Percentiles rank a stretch among this genome's conserved stretches.
These are phyloP conservation scores for Xerocomus nothofagi DNA, from an alignment of 1,284 basidiomycete genomes.

Conservation along the genomic window DNA sequence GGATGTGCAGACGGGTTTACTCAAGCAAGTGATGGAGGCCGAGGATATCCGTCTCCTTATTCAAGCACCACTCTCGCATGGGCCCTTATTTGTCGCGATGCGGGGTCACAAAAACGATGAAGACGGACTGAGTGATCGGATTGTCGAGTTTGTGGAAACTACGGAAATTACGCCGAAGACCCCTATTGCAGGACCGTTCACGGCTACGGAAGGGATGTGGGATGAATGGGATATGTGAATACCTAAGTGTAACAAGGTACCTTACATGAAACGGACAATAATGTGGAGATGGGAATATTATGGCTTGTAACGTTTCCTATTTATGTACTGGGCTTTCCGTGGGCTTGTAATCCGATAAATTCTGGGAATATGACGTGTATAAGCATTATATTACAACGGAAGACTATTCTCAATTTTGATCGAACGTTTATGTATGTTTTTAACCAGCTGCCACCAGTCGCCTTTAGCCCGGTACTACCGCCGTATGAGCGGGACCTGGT, in stretches of 20 bases:
- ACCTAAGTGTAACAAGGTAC: not conserved
- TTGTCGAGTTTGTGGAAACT: constrained; percentile 72
- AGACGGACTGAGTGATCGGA: constrained; percentile 55
- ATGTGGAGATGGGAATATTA: constrained; percentile 6
- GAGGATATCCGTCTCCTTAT: constrained; percentile 62
- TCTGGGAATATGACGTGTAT: constrained; percentile 1
- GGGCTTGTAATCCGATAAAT: not conserved
- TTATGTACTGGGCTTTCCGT: constrained; percentile 1
- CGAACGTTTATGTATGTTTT: not conserved
- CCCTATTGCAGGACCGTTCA: constrained; percentile 33
- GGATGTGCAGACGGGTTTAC: constrained; percentile 55
- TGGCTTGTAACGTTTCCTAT: constrained; percentile 11
- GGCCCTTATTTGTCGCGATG: constrained; percentile 60
- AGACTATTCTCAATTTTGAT: not conserved
- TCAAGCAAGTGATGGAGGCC: constrained; percentile 75
- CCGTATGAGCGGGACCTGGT: not conserved
- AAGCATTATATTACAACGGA: constrained; percentile 5
- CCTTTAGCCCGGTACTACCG: not conserved
- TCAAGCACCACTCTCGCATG: constrained; percentile 36
- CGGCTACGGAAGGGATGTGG: constrained; percentile 47
- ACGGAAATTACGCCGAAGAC: constrained; percentile 45
- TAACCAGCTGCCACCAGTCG: not conserved
- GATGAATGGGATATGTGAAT: constrained; percentile 72
- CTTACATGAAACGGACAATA: not conserved
- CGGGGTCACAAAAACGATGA: constrained; percentile 53